phyloP scores from a whole-genome alignment of 306 rosid species.

The Albizia julibrissin region DNA sequence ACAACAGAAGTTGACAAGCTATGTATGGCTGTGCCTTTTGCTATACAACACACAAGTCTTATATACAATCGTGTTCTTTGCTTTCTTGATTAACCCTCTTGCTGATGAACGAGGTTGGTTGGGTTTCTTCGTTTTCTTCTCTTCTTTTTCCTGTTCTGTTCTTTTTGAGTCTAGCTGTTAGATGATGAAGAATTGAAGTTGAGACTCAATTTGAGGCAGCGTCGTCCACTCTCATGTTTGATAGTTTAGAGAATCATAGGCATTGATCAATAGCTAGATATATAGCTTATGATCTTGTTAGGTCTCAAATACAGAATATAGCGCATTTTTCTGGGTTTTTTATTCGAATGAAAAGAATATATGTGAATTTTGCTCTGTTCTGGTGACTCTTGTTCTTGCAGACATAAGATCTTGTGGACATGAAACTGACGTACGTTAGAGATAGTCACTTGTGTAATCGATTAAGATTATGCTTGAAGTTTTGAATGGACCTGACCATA shows the following conservation, averaged over 20 bases:
- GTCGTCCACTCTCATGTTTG: slow-evolving; percentile 22
- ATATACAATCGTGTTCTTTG: slow-evolving; percentile 23
- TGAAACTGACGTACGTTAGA: background rate
- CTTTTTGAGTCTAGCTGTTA: slow-evolving; percentile 32
- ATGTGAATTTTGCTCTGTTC: background rate
- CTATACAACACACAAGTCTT: background rate
- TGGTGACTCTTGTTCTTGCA: slow-evolving; percentile 3
- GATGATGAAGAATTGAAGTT: slow-evolving; percentile 50
- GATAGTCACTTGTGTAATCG: background rate
- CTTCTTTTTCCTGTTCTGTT: slow-evolving; percentile 21
- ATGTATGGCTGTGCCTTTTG: background rate
- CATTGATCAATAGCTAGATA: slow-evolving; percentile 46
- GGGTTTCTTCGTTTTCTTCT: slow-evolving; percentile 39
- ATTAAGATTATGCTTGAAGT: too few relatives aligned
- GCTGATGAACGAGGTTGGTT: slow-evolving; percentile 41
- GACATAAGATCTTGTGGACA: background rate
- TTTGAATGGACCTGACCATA: too few relatives aligned
- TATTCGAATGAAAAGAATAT: background rate
- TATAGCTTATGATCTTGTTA: slow-evolving; percentile 48
- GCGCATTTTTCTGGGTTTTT: slow-evolving; percentile 27
- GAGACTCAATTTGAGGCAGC: slow-evolving; percentile 44
- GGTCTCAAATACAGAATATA: slow-evolving; percentile 48
- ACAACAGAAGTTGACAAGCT: slow-evolving; percentile 69
- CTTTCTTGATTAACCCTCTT: slow-evolving; percentile 1
- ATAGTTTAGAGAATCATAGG: slow-evolving; percentile 50